Conservation (phyloP, 257 asterid species). For the Solanum infundibuliforme region DNA sequence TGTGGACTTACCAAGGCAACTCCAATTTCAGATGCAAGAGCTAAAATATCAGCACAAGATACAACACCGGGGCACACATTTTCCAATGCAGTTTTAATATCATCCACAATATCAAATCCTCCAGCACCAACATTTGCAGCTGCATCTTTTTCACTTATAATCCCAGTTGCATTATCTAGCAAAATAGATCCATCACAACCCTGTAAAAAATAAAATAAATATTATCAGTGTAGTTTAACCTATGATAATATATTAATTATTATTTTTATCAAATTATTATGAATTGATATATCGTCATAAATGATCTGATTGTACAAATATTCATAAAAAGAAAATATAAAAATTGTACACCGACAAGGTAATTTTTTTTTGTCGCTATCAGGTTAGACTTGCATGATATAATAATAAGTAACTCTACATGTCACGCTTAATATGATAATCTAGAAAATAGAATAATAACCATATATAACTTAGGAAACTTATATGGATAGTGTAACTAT, state of each 20-base stretch:
- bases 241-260: neutral
- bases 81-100: constrained; percentile 25
- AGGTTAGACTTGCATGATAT: neutral
- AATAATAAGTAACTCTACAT: neutral
- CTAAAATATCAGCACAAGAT: constrained; percentile 33
- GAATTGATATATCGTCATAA: neutral
- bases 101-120: constrained; percentile 19
- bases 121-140: constrained; percentile 4
- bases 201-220: constrained; percentile 1
- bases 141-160: constrained; percentile 23
- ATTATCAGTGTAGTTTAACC: neutral
- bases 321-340: neutral
- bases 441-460: neutral
- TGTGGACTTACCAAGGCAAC: constrained; percentile 10
- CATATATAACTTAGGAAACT: neutral
- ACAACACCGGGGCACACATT: constrained; percentile 24
- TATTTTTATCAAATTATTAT: neutral
- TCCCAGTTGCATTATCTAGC: constrained; percentile 19
- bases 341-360: neutral
- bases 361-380: neutral
- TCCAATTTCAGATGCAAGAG: constrained; percentile 18
- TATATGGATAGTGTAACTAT: neutral
- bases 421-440: neutral
- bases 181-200: constrained; percentile 31
- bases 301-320: neutral